Evolutionary conservation across 257 asterid genomes (phyloP), one percentile per base, ranked within the genome.

Genomic region (Ophiorrhiza pumila): DNA sequence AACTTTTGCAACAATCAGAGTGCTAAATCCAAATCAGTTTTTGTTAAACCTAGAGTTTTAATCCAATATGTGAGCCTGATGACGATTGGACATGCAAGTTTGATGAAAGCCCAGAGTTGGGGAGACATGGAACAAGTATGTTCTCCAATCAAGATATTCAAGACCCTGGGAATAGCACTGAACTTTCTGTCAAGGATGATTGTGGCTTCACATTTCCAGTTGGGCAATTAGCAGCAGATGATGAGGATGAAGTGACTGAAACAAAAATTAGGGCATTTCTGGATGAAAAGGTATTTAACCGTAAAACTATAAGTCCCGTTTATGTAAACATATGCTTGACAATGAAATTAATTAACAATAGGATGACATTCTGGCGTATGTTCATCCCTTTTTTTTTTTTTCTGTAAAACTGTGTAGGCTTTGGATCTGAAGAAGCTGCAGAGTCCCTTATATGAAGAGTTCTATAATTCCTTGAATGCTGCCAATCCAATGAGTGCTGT

Each of bases 251-350:
- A 84, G 85, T 80, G 57, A 92, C 97, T 29, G 99, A 95, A 77
- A 79, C 97, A 23, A 95, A 89, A 85, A 95, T 95, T 79, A 85
- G 89, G 80, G 96, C 91, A 46, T 95, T 95, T 83, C 94, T 95
- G 58, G 96, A 86, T 74, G 99, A 85, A 84, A 95, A 95, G 98
- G 99, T 95, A 72, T 71, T 27, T 46, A 10, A 34, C 63, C 59
- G 71, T 64, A 29, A 49, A 69, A 37, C 45, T 62, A 39, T 35
- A 23, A 31, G 0, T 17, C 52, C 22, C 50, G 10, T 39, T 32
- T 31, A 39, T 69, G 32, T 17, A 45, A 12, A n/a, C 46, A 71
- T 55, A 8, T 53, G 56, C 58, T 32, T 42, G 22, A 22, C 55
- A 2, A 49, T 17, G 14, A 32, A 53, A 49, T 73, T 62, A 15